Base-by-base conservation (phyloP, 805 yeast genomes). In the Tetrapisispora fleetii region DNA sequence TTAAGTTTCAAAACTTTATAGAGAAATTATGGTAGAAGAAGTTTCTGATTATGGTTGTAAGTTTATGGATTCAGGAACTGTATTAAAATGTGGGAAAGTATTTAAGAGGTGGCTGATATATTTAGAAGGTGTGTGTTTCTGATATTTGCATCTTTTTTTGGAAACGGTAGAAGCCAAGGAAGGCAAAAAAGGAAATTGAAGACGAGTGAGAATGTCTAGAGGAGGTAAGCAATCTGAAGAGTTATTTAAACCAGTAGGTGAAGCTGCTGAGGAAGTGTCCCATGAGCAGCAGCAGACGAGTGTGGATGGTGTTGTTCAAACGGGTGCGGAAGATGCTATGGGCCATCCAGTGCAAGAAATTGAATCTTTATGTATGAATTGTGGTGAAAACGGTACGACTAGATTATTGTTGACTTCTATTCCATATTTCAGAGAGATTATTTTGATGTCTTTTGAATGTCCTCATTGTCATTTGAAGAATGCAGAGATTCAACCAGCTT, bases 301-400 rank as follows among this genome's bases (percentile, higher is more conserved):
- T 46, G 52, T 60, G 45, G 63, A 58, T 21, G 82, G 77, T 24
- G 73, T 84, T 41, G 73, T 72, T 49, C 67, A 75, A 36, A 85
- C 95, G 0, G 95, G 93, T 21, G 91, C 90, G 22, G 70, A 70
- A 4, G 96, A 88, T 63, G 83, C 84, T 10, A 82, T 81, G 64
- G 96, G 96, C 4, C 93, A 88, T 57, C 95, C 96, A 1, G 95
- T 93, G 18, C 97, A 90, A 65, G 98, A 93, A 65, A 79, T 93
- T 53, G 91, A 91, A 63, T 88, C 97, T 9, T 70, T 93, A 37
- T 93, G 99, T 72, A 90, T 93, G 96, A 87, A 86, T 72, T 93
- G 99, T 68, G 85, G 82, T 53, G 72, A 91, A 55, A 76, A 79
- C 49, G 99, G 99, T 50, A 73, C 73, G 47, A 93, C 99, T 4